These are phyloP conservation scores for Babesia ovata DNA, from an alignment of 169 alveolate species.

Conservation along the genomic window DNA sequence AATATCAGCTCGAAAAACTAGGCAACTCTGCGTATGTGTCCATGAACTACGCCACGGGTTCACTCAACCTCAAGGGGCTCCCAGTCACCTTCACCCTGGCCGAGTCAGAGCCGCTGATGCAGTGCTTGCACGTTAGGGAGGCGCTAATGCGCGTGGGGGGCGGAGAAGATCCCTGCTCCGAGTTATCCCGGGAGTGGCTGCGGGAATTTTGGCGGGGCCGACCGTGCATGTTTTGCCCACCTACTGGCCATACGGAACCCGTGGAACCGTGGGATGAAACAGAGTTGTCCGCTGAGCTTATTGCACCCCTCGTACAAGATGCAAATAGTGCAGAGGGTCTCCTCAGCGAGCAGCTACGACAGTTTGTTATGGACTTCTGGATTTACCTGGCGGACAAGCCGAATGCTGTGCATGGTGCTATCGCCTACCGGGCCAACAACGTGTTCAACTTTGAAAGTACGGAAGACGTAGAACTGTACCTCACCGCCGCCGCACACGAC, in stretches of 20 bases:
- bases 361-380: slow-evolving; percentile 14
- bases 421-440: neutral
- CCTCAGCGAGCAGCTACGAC: neutral
- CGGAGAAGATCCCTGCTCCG: neutral
- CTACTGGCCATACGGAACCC: neutral
- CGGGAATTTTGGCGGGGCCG: slow-evolving; percentile 1
- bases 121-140: neutral
- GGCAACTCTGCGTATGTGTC: neutral
- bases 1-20: slow-evolving; percentile 27
- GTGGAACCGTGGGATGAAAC: neutral
- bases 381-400: slow-evolving; percentile 20
- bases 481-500: slow-evolving; percentile 13
- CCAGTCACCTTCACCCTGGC: slow-evolving; percentile 1
- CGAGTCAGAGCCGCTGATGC: slow-evolving; percentile 2
- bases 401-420: slow-evolving; percentile 11
- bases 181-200: neutral
- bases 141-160: neutral
- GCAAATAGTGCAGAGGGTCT: neutral
- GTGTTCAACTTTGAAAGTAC: neutral
- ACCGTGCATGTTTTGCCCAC: neutral
- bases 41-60: slow-evolving; percentile 34
- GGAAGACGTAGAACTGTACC: neutral
- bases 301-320: neutral
- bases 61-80: slow-evolving; percentile 4
- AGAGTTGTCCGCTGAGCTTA: neutral